A percentile compares a stretch with the other conserved stretches of the same genome.
Conservation (phyloP, 495 filamentous ascomycete species). For the Thozetella sp. region DNA sequence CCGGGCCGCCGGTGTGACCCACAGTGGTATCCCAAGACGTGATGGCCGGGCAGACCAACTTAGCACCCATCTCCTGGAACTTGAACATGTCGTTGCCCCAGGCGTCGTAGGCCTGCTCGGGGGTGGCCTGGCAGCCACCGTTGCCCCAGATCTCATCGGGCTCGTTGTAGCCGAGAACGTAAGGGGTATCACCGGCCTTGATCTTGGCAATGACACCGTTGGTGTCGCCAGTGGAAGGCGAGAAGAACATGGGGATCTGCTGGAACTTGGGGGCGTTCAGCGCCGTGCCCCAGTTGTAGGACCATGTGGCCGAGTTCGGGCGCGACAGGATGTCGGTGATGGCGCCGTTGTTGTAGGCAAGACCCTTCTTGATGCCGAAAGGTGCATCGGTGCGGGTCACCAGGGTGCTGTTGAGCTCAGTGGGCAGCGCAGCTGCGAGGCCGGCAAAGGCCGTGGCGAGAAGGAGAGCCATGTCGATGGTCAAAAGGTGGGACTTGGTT, state of each 20-base stretch:
- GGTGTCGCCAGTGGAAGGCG: neutral
- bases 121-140: neutral
- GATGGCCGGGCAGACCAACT: neutral
- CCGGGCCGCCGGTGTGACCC: neutral
- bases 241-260: conserved; percentile 1
- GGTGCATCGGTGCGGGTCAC: neutral
- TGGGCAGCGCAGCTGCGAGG: neutral
- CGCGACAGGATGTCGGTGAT: neutral
- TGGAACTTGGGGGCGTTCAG: neutral
- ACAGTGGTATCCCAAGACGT: neutral
- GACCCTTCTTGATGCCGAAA: conserved; percentile 1
- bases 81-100: conserved; percentile 1
- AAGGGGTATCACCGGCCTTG: neutral
- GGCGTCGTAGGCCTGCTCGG: conserved; percentile 1
- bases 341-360: neutral
- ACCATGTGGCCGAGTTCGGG: neutral
- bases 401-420: neutral
- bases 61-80: neutral
- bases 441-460: neutral
- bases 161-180: conserved; percentile 2
- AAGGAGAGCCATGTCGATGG: neutral
- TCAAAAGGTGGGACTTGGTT: neutral
- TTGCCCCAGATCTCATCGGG: neutral
- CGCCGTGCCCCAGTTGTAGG: neutral
- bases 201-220: neutral